Evolutionary conservation across 1,284 basidiomycete genomes (phyloP).

Genomic region (Cerrena zonata): DNA sequence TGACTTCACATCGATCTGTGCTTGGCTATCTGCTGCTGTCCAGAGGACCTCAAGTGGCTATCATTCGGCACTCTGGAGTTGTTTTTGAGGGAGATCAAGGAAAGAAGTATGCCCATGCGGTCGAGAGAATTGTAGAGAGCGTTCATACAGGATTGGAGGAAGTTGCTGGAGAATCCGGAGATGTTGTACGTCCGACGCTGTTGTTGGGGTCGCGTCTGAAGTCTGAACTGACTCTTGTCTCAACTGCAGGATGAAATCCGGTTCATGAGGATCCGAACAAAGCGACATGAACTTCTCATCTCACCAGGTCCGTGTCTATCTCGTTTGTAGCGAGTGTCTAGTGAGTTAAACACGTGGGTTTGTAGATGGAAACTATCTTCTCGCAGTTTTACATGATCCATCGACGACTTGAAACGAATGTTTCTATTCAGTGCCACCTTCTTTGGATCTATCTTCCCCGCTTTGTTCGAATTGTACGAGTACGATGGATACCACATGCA

Average conservation of each 20-base stretch:
- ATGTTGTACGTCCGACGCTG: slow-evolving; percentile 35
- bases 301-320: slow-evolving; percentile 71
- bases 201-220: not conserved
- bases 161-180: slow-evolving; percentile 51
- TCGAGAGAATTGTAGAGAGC: slow-evolving; percentile 74
- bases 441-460: too few species aligned
- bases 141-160: slow-evolving; percentile 72
- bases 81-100: slow-evolving; percentile 87
- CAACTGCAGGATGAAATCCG: slow-evolving; percentile 70
- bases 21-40: slow-evolving; percentile 84
- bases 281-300: slow-evolving; percentile 88
- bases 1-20: slow-evolving; percentile 79
- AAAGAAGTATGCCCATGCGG: slow-evolving; percentile 68
- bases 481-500: too few species aligned
- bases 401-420: not conserved
- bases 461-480: too few species aligned
- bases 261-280: slow-evolving; percentile 87
- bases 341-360: not conserved
- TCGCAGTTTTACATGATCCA: slow-evolving; percentile 81
- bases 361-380: slow-evolving; percentile 74
- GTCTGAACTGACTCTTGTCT: slow-evolving; percentile 1
- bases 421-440: too few species aligned
- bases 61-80: slow-evolving; percentile 78
- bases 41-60: slow-evolving; percentile 55
- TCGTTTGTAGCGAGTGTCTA: not conserved